Conservation (phyloP, 768 basidiomycete genomes). For the Trametes villosa region DNA sequence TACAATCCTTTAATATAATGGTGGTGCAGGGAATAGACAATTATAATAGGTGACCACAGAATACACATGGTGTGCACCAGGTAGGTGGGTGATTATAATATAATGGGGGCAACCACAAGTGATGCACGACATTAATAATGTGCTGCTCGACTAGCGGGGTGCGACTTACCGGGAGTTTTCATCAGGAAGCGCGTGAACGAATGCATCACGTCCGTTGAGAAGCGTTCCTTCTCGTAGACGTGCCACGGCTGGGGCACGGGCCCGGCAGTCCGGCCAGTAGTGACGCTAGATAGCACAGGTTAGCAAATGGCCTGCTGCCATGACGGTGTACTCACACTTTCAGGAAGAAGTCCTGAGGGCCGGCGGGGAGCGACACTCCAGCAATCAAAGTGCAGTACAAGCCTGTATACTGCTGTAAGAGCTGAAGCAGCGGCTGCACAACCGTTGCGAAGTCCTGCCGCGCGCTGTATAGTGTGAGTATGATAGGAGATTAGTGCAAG, state of each 20-base stretch:
- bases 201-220: background rate
- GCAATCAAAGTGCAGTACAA: background rate
- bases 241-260: background rate
- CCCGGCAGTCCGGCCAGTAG: background rate
- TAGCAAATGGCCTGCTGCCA: too few relatives aligned
- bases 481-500: background rate
- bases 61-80: too few relatives aligned
- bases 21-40: too few relatives aligned
- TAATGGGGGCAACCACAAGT: too few relatives aligned
- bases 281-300: background rate
- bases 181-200: constrained; percentile 1
- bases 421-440: background rate
- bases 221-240: background rate
- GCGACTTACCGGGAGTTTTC: constrained; percentile 1
- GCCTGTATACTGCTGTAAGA: background rate
- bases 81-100: too few relatives aligned
- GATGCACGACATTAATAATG: too few relatives aligned
- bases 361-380: background rate
- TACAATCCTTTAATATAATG: too few relatives aligned
- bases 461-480: background rate
- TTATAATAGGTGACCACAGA: too few relatives aligned
- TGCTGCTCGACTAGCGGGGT: too few relatives aligned
- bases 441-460: background rate
- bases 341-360: background rate
- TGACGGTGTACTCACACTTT: too few relatives aligned